A percentile compares a stretch with the other conserved stretches of the same genome.
Evolutionary conservation across 2,329 filamentous ascomycete species (phyloP).

Genomic region (Fusarium sp.): DNA sequence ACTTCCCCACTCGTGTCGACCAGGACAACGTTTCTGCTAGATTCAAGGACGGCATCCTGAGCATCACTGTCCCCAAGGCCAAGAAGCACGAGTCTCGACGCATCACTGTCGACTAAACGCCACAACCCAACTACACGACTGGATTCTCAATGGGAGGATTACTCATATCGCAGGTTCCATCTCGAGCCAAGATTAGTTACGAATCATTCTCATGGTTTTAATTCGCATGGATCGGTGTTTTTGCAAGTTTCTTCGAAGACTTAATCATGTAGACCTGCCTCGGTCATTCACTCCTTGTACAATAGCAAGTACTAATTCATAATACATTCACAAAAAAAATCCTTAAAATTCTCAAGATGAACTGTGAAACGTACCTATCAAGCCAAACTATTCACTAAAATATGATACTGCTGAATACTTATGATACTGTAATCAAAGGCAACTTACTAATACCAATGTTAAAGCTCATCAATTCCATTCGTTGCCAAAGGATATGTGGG

Average conservation of each 20-base stretch:
- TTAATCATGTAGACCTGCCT: slow-evolving; percentile 21
- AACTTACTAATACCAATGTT: not conserved
- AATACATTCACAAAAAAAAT: not conserved
- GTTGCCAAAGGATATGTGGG: not conserved
- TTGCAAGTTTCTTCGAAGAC: slow-evolving; percentile 27
- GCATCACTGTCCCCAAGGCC: slow-evolving; percentile 75
- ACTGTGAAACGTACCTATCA: not conserved
- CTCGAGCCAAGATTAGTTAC: slow-evolving; percentile 2
- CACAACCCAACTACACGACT: not conserved
- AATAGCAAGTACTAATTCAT: slow-evolving; percentile 36
- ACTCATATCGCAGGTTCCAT: not conserved
- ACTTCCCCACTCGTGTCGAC: slow-evolving; percentile 76
- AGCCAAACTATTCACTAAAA: not conserved
- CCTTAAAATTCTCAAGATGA: not conserved
- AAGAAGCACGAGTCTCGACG: slow-evolving; percentile 70
- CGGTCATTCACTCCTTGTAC: slow-evolving; percentile 42
- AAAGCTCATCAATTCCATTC: not conserved
- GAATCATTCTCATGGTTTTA: slow-evolving; percentile 15
- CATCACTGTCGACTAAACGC: slow-evolving; percentile 67
- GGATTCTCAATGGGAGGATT: not conserved
- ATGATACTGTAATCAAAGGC: not conserved
- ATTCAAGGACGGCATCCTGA: slow-evolving; percentile 77
- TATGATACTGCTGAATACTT: not conserved
- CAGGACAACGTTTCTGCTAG: slow-evolving; percentile 72
- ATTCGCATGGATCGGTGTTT: slow-evolving; percentile 42